Evolutionary conservation across 2,329 filamentous ascomycete species (phyloP), one percentile per base, ranked within the genome.

Genomic region (Cladosporium sp.): DNA sequence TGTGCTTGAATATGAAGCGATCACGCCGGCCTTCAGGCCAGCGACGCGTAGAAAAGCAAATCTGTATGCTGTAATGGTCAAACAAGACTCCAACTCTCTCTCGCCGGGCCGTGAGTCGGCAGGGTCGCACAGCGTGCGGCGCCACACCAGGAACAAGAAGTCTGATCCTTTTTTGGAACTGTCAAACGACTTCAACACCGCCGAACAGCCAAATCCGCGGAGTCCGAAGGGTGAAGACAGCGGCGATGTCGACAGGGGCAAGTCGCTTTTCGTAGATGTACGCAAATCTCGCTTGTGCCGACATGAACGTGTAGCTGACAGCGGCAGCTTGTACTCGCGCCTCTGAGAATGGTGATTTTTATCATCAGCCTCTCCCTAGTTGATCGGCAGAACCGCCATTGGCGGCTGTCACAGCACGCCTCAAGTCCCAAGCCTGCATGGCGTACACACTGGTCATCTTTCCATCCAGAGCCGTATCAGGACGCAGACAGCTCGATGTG

Each of bases 361-460:
- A 75, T 91, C 49, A 54, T 90, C 68, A 90, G 88, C 1, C 84
- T 91, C 54, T 82, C 84, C 73, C 76, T 89, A 60, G 83, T 91
- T 51, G 88, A 91, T 78, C 78, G 83, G 59, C 81, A 81, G 65
- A 86, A 82, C 77, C 86, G 71, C 72, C 81, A 72, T 73, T 81
- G 76, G 81, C 87, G 76, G 32, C 70, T 76, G 66, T 72, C 73
- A 67, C 71, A 79, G 65, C 75, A 75, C 67, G 68, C 73, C 26
- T 64, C 65, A 78, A n/a, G 28, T 54, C 72, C 63, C 77, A 79
- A 71, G 67, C 75, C 70, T 43, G 69, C 73, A 69, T 77, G 54
- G 77, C 76, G 65, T 76, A 76, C 68, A 57, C 66, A 66, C 51
- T 67, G 76, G 53, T 70, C 72, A 36, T 76, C 76, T 74, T 69